phyloP scores from a whole-genome alignment of 2,329 filamentous ascomycete species.

The Epichloe aotearoae region DNA sequence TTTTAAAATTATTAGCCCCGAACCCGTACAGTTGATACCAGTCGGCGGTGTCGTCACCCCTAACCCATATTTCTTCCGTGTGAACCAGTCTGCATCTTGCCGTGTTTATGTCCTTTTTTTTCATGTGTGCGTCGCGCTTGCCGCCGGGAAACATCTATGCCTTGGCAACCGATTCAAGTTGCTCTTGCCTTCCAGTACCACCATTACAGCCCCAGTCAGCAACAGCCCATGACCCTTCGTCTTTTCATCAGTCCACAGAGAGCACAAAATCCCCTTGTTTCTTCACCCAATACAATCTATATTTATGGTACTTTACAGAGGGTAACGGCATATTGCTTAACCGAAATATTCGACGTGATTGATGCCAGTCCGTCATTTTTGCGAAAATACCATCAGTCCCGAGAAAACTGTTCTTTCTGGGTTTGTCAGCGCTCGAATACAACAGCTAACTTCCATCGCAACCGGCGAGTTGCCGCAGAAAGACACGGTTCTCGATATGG shows the following conservation, averaged over 20 bases:
- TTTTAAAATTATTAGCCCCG: constrained; percentile 22
- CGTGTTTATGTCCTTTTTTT: neutral
- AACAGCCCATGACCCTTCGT: neutral
- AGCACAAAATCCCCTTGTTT: neutral
- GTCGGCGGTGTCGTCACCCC: constrained; percentile 14
- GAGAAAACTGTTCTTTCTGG: constrained; percentile 12
- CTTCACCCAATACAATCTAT: neutral
- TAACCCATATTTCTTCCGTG: constrained; percentile 2
- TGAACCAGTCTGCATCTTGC: neutral
- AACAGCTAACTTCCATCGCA: constrained; percentile 14
- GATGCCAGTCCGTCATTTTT: constrained; percentile 2
- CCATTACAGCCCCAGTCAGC: neutral
- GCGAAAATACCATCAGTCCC: constrained; percentile 5
- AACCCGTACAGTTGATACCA: constrained; percentile 24
- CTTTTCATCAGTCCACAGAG: too few species aligned
- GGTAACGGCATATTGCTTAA: constrained; percentile 8
- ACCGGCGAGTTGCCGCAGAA: constrained; percentile 2
- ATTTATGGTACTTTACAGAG: neutral
- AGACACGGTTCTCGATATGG: constrained; percentile 2
- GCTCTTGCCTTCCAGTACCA: neutral
- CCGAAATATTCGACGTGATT: constrained; percentile 2
- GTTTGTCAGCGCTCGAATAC: constrained; percentile 17
- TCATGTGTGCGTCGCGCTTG: neutral
- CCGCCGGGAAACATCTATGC: neutral
- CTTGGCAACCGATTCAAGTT: neutral